phyloP scores from a whole-genome alignment of 2,329 filamentous ascomycete species.

The Penicillium sp. region DNA sequence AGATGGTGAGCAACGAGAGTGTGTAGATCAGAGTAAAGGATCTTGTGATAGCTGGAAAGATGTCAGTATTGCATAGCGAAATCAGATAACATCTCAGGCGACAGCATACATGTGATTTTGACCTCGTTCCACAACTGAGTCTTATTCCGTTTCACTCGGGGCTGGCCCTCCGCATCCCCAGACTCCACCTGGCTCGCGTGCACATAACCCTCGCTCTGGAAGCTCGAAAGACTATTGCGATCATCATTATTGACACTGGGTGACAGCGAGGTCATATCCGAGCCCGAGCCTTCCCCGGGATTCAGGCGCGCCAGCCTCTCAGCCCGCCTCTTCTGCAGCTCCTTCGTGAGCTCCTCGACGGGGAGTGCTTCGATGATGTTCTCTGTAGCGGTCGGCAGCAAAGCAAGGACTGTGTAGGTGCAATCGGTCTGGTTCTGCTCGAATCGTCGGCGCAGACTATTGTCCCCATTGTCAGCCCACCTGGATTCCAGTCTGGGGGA shows the following conservation, averaged over 20 bases:
- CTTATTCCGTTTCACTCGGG: slow-evolving; percentile 69
- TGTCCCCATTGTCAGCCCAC: slow-evolving; percentile 10
- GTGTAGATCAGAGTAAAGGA: slow-evolving; percentile 91
- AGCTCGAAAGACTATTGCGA: slow-evolving; percentile 67
- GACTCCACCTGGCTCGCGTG: slow-evolving; percentile 74
- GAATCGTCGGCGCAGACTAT: slow-evolving; percentile 85
- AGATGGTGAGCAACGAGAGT: slow-evolving; percentile 77
- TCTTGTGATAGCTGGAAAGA: slow-evolving; percentile 69
- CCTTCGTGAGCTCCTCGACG: slow-evolving; percentile 86
- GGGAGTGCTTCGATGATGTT: slow-evolving; percentile 84
- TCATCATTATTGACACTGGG: slow-evolving; percentile 79
- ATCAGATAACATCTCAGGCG: background rate
- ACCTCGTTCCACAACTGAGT: slow-evolving; percentile 95
- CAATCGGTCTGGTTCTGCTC: slow-evolving; percentile 99
- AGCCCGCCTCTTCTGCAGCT: slow-evolving; percentile 89
- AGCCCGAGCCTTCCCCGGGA: slow-evolving; percentile 53
- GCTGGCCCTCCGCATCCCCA: slow-evolving; percentile 44
- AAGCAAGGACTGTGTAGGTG: slow-evolving; percentile 93
- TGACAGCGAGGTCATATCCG: slow-evolving; percentile 54
- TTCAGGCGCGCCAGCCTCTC: slow-evolving; percentile 60
- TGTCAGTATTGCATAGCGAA: background rate
- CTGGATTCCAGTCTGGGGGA: slow-evolving; percentile 5
- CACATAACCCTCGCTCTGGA: slow-evolving; percentile 75
- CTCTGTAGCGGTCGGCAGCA: slow-evolving; percentile 84
- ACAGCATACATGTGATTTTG: slow-evolving; percentile 76